Percentiles rank a stretch among this genome's conserved stretches.
These are phyloP conservation scores for Bathelium albidoporum DNA, from an alignment of 495 filamentous ascomycete species.

Conservation along the genomic window DNA sequence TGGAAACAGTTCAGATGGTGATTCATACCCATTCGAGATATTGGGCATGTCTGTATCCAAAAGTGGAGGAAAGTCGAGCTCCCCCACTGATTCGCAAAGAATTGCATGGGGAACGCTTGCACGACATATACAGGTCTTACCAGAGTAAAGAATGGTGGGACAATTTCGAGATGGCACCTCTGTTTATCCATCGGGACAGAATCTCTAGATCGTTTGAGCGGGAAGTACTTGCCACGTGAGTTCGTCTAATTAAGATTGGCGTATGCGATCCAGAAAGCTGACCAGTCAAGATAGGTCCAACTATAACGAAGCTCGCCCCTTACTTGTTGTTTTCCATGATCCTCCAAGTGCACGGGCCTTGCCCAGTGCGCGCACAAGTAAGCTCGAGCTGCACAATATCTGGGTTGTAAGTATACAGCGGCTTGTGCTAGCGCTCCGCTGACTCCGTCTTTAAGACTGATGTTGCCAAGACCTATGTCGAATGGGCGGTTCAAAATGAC, in stretches of 20 bases:
- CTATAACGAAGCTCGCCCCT: conserved; percentile 40
- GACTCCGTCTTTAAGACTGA: conserved; percentile 53
- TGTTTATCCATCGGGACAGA: conserved; percentile 59
- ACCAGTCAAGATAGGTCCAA: conserved; percentile 36
- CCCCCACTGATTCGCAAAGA: conserved; percentile 13
- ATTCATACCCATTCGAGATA: conserved; percentile 45
- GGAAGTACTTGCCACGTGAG: conserved; percentile 76
- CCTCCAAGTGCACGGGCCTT: conserved; percentile 59
- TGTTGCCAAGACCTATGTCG: conserved; percentile 62
- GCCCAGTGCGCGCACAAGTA: conserved; percentile 57
- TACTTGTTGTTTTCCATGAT: conserved; percentile 67
- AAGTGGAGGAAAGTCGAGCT: conserved; percentile 29
- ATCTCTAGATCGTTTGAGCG: conserved; percentile 75
- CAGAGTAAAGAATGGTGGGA: conserved; percentile 60
- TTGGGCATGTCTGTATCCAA: conserved; percentile 52
- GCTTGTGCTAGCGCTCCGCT: conserved; percentile 35
- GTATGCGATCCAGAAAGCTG: not conserved
- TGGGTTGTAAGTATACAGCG: conserved; percentile 58
- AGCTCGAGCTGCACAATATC: conserved; percentile 68
- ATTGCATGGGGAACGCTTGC: conserved; percentile 41
- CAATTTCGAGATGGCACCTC: conserved; percentile 59
- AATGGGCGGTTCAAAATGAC: conserved; percentile 62
- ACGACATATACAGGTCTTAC: conserved; percentile 65
- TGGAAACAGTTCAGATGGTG: conserved; percentile 43
- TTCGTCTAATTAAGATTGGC: not conserved